These are phyloP conservation scores for Pythium plurisporium DNA, from an alignment of 352 stramenopile genomes.

Conservation along the genomic window DNA sequence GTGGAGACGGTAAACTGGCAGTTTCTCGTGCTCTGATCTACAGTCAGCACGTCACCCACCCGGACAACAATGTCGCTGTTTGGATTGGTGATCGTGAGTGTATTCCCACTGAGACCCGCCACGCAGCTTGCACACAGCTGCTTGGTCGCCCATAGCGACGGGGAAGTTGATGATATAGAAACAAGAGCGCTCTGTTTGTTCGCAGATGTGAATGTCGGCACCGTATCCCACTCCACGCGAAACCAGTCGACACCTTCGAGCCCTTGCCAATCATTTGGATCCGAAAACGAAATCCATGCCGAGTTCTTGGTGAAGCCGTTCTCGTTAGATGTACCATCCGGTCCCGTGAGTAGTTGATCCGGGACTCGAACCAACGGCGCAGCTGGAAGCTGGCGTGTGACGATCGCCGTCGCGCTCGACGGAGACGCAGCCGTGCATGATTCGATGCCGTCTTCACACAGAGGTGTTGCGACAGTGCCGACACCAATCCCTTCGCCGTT, in stretches of 20 bases:
- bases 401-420: slow-evolving; percentile 20
- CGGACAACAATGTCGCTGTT: slow-evolving; percentile 25
- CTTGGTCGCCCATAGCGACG: slow-evolving; percentile 37
- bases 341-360: slow-evolving; percentile 35
- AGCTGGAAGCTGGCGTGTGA: slow-evolving; percentile 59
- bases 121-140: slow-evolving; percentile 53
- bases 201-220: slow-evolving; percentile 50
- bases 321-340: slow-evolving; percentile 33
- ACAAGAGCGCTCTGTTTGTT: slow-evolving; percentile 35
- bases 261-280: slow-evolving; percentile 67
- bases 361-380: slow-evolving; percentile 43
- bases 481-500: slow-evolving; percentile 82
- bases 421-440: slow-evolving; percentile 45
- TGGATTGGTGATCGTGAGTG: slow-evolving; percentile 28
- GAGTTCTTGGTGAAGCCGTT: slow-evolving; percentile 63
- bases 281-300: slow-evolving; percentile 53
- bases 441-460: slow-evolving; percentile 85
- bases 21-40: slow-evolving; percentile 39
- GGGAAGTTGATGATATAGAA: slow-evolving; percentile 21
- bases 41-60: slow-evolving; percentile 42
- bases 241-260: slow-evolving; percentile 84
- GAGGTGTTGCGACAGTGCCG: slow-evolving; percentile 60
- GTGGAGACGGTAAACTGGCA: slow-evolving; percentile 48
- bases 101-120: slow-evolving; percentile 24
- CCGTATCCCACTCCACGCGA: slow-evolving; percentile 88